A percentile compares a stretch with the other conserved stretches of the same genome.
Evolutionary conservation across 768 basidiomycete species (phyloP).

Genomic region (Leccinellum rugosiceps): DNA sequence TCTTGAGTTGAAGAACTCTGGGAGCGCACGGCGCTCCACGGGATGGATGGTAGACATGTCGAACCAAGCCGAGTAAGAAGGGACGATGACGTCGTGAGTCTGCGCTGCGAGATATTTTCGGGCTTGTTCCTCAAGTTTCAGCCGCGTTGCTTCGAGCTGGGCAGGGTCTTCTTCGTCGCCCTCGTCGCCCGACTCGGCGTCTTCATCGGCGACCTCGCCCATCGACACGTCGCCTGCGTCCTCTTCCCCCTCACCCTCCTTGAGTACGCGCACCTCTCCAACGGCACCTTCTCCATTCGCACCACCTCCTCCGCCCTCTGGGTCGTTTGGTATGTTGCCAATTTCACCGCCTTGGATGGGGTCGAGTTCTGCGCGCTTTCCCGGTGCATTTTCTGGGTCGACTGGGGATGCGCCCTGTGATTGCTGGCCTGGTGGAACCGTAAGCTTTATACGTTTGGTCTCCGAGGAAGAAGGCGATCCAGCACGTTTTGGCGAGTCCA

Average conservation of each 20-base stretch:
- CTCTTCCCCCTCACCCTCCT: conserved; percentile 59
- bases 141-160: conserved; percentile 75
- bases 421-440: conserved; percentile 43
- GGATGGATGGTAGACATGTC: conserved; percentile 91
- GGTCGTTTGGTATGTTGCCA: conserved; percentile 58
- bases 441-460: conserved; percentile 56
- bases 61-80: conserved; percentile 98
- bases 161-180: conserved; percentile 85
- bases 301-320: conserved; percentile 19
- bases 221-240: conserved; percentile 77
- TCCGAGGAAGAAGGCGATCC: conserved; percentile 56
- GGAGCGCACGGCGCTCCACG: conserved; percentile 87
- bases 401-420: conserved; percentile 69
- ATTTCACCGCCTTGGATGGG: conserved; percentile 78
- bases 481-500: conserved; percentile 68
- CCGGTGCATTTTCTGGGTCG: conserved; percentile 74
- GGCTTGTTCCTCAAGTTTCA: conserved; percentile 80
- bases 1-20: conserved; percentile 97
- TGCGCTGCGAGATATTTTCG: conserved; percentile 95
- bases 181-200: conserved; percentile 73
- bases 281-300: conserved; percentile 20
- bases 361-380: conserved; percentile 87
- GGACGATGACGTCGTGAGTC: conserved; percentile 95
- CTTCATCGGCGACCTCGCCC: conserved; percentile 76
- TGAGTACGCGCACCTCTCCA: conserved; percentile 38